Evolutionary conservation across 176 grass and related monocot genomes (phyloP).

Genomic region (Elaeis guineensis): DNA sequence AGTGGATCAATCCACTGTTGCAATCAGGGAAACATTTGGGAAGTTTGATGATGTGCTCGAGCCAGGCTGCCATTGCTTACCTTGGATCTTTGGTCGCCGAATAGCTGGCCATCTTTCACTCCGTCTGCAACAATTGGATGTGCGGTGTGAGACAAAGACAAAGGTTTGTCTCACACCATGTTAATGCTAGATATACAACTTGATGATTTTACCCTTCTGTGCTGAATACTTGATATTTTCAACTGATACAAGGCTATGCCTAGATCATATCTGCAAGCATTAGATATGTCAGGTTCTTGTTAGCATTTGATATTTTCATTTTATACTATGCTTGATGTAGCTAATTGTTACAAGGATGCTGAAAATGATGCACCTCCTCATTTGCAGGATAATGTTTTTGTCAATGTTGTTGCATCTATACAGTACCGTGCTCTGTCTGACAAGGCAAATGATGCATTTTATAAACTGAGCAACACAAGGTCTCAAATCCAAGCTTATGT

Average conservation of each 20-base stretch:
- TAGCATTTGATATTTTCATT: too few species aligned
- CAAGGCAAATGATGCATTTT: slow-evolving; percentile 14
- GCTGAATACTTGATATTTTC: too few species aligned
- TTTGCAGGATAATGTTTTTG: slow-evolving; percentile 24
- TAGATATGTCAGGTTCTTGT: too few species aligned
- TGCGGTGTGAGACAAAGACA: slow-evolving; percentile 20
- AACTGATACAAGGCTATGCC: too few species aligned
- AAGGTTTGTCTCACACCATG: slow-evolving; percentile 2
- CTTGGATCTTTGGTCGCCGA: slow-evolving; percentile 7
- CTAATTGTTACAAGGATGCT: too few species aligned
- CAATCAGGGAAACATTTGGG: slow-evolving; percentile 18
- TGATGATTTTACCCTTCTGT: too few species aligned
- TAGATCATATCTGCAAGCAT: too few species aligned
- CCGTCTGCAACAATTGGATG: slow-evolving; percentile 20
- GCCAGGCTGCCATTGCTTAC: slow-evolving; percentile 21
- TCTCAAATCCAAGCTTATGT: slow-evolving; percentile 25
- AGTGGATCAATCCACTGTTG: slow-evolving; percentile 20
- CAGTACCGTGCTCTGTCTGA: slow-evolving; percentile 13
- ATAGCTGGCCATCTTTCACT: slow-evolving; percentile 15
- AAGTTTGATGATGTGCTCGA: slow-evolving; percentile 22
- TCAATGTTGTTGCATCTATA: slow-evolving; percentile 19
- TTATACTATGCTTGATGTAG: too few species aligned
- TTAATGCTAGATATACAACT: too few species aligned
- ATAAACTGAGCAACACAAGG: slow-evolving; percentile 16
- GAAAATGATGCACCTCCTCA: too few species aligned